A percentile compares a stretch with the other conserved stretches of the same genome.
Conservation (phyloP, 352 stramenopile species). For the Globisporangium radiosum region DNA sequence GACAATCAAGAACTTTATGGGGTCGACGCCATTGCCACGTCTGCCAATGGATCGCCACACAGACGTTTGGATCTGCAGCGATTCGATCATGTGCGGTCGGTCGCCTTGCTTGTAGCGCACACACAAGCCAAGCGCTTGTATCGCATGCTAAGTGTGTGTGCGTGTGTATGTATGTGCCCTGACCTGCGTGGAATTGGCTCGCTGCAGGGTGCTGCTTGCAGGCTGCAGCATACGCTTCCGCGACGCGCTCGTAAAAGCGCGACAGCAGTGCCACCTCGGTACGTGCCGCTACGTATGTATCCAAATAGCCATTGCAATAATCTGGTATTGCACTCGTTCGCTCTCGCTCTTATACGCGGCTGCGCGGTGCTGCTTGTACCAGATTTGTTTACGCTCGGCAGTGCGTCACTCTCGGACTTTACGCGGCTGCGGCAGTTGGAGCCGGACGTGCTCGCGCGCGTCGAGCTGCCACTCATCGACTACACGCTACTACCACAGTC, state of each 20-base stretch:
- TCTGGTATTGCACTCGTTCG: neutral
- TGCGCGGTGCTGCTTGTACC: neutral
- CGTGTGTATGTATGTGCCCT: neutral
- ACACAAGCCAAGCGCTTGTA: too few species aligned
- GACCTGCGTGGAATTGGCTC: neutral
- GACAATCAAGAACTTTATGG: conserved; percentile 37
- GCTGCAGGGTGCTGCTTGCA: conserved; percentile 44
- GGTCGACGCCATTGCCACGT: conserved; percentile 31
- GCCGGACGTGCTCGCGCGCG: conserved; percentile 33
- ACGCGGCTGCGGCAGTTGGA: conserved; percentile 41
- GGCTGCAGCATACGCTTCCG: conserved; percentile 51
- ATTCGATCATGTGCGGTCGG: conserved; percentile 53
- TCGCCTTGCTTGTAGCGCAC: neutral
- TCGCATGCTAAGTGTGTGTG: too few species aligned
- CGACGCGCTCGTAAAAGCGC: conserved; percentile 39
- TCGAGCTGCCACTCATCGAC: conserved; percentile 55
- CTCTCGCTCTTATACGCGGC: neutral
- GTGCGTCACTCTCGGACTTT: conserved; percentile 67
- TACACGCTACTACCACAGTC: conserved; percentile 53
- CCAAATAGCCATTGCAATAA: too few species aligned
- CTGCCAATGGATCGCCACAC: conserved; percentile 43
- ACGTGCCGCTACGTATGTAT: conserved; percentile 6
- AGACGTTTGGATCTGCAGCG: conserved; percentile 71
- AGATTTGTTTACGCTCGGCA: conserved; percentile 74
- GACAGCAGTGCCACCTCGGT: conserved; percentile 41